Evolutionary conservation across 2,329 filamentous ascomycete genomes (phyloP).

Genomic region (Tolypocladium paradoxum): DNA sequence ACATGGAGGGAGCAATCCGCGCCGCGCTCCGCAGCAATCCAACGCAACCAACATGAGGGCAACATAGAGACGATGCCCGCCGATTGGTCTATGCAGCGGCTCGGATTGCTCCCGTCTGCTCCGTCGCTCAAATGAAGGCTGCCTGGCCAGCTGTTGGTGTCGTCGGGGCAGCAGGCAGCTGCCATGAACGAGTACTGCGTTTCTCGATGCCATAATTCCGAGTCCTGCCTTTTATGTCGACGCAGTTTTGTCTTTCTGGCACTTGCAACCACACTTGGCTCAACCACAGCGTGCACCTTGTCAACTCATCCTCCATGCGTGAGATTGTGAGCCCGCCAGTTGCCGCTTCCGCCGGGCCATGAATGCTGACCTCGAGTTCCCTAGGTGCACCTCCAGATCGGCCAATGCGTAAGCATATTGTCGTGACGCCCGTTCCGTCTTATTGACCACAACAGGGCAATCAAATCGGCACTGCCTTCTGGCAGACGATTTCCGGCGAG

Average conservation of each 20-base stretch:
- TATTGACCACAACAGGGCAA: conserved; percentile 65
- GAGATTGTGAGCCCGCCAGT: conserved; percentile 49
- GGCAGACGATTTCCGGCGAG: conserved; percentile 80
- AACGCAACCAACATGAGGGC: no score
- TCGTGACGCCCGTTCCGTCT: neutral
- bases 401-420: conserved; percentile 76
- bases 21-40: neutral
- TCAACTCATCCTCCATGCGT: no score
- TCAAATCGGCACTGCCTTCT: conserved; percentile 99
- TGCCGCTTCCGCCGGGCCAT: conserved; percentile 28
- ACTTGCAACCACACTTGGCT: neutral
- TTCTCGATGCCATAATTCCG: neutral
- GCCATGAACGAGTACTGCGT: neutral
- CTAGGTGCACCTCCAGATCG: conserved; percentile 99
- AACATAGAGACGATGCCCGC: neutral
- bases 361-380: conserved; percentile 38
- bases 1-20: neutral
- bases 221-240: neutral
- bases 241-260: neutral
- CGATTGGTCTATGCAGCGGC: neutral
- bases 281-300: no score
- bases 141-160: neutral
- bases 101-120: no score
- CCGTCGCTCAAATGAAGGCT: neutral
- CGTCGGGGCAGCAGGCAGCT: neutral